Conservation (phyloP, 2,329 filamentous ascomycete species). For the Fusarium siculi region DNA sequence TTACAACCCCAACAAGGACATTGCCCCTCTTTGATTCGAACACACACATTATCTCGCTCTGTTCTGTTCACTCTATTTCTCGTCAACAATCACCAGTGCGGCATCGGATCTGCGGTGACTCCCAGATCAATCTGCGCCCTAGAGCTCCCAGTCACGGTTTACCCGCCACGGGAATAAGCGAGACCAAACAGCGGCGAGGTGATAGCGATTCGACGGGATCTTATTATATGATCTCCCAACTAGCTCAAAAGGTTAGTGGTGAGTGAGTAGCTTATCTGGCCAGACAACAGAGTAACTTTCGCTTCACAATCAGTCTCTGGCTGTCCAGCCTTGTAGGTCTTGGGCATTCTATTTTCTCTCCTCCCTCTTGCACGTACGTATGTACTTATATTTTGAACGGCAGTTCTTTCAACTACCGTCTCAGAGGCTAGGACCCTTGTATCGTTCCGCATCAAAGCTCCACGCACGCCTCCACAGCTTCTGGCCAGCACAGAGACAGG, state of each 20-base stretch:
- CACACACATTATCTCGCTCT: not conserved
- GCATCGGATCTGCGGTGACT: conserved; percentile 24
- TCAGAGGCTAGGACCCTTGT: conserved; percentile 11
- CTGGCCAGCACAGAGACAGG: not conserved
- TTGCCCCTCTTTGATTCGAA: conserved; percentile 13
- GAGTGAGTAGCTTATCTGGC: not conserved
- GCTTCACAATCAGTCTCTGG: not conserved
- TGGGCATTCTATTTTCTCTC: not conserved
- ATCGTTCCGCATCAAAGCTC: conserved; percentile 18
- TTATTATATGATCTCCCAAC: conserved; percentile 7
- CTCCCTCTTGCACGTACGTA: not conserved
- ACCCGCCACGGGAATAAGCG: conserved; percentile 8
- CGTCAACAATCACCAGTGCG: not conserved
- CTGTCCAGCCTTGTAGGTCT: not conserved
- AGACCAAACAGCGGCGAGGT: conserved; percentile 3
- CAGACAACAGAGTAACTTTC: conserved; percentile 11
- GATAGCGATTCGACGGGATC: not conserved
- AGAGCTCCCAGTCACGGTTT: not conserved
- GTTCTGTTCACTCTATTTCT: not conserved
- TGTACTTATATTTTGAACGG: not conserved
- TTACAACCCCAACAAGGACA: conserved; percentile 14
- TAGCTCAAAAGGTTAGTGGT: not conserved
- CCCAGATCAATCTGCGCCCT: not conserved
- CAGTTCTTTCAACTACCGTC: conserved; percentile 19
- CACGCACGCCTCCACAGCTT: conserved; percentile 27